Conservation (phyloP, 495 filamentous ascomycete genomes). For the Cenococcum geophilum region DNA sequence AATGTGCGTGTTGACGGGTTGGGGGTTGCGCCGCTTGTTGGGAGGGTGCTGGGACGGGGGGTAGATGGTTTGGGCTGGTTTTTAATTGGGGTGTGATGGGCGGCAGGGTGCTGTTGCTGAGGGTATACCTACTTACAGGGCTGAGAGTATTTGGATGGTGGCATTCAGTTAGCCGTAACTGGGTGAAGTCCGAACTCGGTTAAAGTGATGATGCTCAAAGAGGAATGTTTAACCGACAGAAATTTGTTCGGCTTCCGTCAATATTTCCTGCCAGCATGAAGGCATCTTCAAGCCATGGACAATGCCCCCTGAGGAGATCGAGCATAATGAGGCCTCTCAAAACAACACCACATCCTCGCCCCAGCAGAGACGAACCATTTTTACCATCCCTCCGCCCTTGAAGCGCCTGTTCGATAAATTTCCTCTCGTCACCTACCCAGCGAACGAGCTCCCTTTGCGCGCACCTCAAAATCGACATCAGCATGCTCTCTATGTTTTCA, state of each 20-base stretch:
- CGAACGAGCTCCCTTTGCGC: constrained; percentile 68
- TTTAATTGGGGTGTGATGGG: too few species aligned
- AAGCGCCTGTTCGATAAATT: constrained; percentile 79
- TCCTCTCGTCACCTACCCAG: constrained; percentile 69
- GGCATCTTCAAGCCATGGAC: constrained; percentile 18
- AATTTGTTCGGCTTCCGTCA: background rate
- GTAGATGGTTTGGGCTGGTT: too few species aligned
- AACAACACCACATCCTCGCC: background rate
- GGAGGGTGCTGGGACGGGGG: too few species aligned
- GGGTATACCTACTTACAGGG: too few species aligned
- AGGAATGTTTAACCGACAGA: constrained; percentile 19
- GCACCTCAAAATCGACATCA: constrained; percentile 44
- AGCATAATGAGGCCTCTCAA: constrained; percentile 1
- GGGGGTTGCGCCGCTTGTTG: too few species aligned
- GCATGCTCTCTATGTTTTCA: constrained; percentile 73
- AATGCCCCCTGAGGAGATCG: constrained; percentile 14
- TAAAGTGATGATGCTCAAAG: background rate
- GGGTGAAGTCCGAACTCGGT: too few species aligned
- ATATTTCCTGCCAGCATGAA: background rate
- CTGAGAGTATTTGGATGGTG: too few species aligned
- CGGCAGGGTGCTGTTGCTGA: too few species aligned
- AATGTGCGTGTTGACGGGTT: too few species aligned
- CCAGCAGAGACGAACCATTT: constrained; percentile 31
- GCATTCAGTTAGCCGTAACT: too few species aligned
- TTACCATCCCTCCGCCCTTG: constrained; percentile 67